Evolutionary conservation across 2,329 filamentous ascomycete species (phyloP), one percentile per base, ranked within the genome.

Genomic region (Pseudonectria buxi): DNA sequence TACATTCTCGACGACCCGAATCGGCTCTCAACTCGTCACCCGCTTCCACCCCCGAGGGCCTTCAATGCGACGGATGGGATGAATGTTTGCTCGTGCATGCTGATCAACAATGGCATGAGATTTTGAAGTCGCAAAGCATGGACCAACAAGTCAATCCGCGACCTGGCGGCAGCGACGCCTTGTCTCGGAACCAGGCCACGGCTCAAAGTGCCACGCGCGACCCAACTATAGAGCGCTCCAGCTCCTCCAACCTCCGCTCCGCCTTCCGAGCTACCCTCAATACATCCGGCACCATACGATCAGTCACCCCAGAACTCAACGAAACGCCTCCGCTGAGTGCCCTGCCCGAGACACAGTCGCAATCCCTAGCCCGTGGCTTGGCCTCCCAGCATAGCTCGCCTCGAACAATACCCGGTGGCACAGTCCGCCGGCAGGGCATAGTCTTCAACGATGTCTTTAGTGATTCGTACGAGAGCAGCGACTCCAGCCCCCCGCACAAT

Each of bases 241-340:
- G 59, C 39, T 54, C 54, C 30, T 50, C 53, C 33, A 62, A 56
- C 41, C 43, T 63, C 29, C 51, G 59, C 33, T 56, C 62, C 29
- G 50, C 56, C 35, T 59, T 58, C 43, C 51, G 58, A 36, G 43
- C 53, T 37, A 55, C 50, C 30, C 37, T 54, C 33, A 46, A 48
- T 34, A 41, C 53, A 35, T 60, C 65, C 46, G 53, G 57, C 44
- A 74, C 72, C 30, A 74, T 81, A 51, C 76, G 81, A 44, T 65
- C 79, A 37, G 78, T 84, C 45, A 84, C 81, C 43, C 80, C 81
- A 46, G 82, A 86, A 28, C 62, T 61, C 28, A 44, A 55, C 41
- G 68, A 71, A 28, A 39, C 48, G 42, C 43, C 44, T 25, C 47
- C 40, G 29, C 34, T 49, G 32, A 51, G 44, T 36, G 40, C 52